Percentiles rank a stretch among this genome's conserved stretches.
Evolutionary conservation across 2,329 filamentous ascomycete genomes (phyloP).

Genomic region (Ophiocordyceps camponoti-leonardi): DNA sequence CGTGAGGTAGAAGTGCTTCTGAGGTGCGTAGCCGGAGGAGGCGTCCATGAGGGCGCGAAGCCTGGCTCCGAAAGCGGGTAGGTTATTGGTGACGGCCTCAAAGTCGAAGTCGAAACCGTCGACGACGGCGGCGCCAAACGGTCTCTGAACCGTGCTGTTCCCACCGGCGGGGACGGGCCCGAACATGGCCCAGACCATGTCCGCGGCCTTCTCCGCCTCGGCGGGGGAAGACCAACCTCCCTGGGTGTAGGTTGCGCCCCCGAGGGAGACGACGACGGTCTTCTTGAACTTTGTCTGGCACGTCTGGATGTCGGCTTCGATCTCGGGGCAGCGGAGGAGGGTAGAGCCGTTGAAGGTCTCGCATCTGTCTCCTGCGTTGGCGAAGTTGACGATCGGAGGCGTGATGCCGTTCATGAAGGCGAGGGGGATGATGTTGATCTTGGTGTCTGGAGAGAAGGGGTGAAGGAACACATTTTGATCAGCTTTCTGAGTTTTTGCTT

Average conservation of each 20-base stretch:
- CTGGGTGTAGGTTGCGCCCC: conserved; percentile 52
- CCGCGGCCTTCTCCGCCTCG: conserved; percentile 36
- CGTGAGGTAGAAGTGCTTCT: conserved; percentile 37
- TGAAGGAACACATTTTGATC: too few relatives aligned
- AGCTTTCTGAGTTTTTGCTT: too few relatives aligned
- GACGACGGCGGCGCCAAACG: conserved; percentile 47
- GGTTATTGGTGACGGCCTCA: conserved; percentile 41
- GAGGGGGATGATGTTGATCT: conserved; percentile 42
- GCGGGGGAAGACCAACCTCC: conserved; percentile 41
- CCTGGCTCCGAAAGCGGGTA: conserved; percentile 40
- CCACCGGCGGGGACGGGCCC: conserved; percentile 29
- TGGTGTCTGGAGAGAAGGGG: conserved; percentile 17
- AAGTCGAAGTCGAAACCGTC: conserved; percentile 70
- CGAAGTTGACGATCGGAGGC: conserved; percentile 42
- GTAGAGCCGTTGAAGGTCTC: conserved; percentile 36
- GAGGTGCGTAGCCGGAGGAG: conserved; percentile 26
- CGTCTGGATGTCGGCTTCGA: conserved; percentile 37
- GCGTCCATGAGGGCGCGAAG: conserved; percentile 38
- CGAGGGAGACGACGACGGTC: conserved; percentile 55
- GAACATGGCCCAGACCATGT: conserved; percentile 54
- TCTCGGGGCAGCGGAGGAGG: conserved; percentile 42
- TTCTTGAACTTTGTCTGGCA: conserved; percentile 49
- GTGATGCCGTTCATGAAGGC: conserved; percentile 44
- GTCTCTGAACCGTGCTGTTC: conserved; percentile 32
- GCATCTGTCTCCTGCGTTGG: conserved; percentile 45